A percentile compares a stretch with the other conserved stretches of the same genome.
phyloP scores from a whole-genome alignment of 176 grass and related monocot genomes.

The Ampelocalamus luodianensis region DNA sequence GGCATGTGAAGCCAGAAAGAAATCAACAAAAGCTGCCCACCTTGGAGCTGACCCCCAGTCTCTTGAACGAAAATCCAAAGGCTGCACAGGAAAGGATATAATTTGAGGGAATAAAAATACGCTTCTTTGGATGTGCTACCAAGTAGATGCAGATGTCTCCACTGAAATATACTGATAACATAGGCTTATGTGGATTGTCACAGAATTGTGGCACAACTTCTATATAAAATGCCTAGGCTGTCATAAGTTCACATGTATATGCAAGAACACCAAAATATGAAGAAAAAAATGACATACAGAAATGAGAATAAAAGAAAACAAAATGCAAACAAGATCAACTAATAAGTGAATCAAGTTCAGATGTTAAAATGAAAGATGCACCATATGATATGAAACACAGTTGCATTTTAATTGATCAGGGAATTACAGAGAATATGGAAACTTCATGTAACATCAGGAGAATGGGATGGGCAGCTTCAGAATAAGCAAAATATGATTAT shows the following conservation, averaged over 20 bases:
- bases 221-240: neutral
- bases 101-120: neutral
- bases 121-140: neutral
- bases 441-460: neutral
- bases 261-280: neutral
- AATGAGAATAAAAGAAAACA: neutral
- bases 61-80: conserved; percentile 63
- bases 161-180: neutral
- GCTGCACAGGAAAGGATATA: conserved; percentile 31
- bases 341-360: neutral
- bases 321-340: neutral
- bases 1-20: conserved; percentile 80
- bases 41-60: conserved; percentile 89
- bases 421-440: neutral
- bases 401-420: neutral
- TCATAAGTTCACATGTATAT: neutral
- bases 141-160: neutral
- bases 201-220: neutral
- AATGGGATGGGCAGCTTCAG: neutral
- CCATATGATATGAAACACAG: neutral
- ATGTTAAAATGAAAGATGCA: neutral
- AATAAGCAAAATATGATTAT: conserved; percentile 1
- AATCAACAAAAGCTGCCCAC: conserved; percentile 90
- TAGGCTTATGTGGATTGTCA: neutral
- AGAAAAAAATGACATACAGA: neutral